phyloP scores from a whole-genome alignment of 257 asterid species.

The Verbascum thapsus region DNA sequence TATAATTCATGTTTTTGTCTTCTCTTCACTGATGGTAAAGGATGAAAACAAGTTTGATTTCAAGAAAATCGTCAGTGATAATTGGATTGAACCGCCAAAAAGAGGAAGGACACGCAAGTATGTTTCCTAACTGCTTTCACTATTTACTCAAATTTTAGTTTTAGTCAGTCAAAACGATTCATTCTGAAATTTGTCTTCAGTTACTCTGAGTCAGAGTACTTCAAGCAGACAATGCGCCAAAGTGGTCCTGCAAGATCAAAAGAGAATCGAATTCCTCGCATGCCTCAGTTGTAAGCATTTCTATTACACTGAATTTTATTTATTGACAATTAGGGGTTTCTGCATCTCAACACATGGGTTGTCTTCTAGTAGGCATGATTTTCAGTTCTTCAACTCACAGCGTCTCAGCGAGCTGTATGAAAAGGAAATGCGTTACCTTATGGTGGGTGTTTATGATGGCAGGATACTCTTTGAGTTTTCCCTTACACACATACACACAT shows the following conservation, averaged over 20 bases:
- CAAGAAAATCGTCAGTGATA: conserved; percentile 93
- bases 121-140: conserved; percentile 34
- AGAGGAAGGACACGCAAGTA: conserved; percentile 99
- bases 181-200: conserved; percentile 37
- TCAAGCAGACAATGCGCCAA: conserved; percentile 99
- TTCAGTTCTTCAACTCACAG: conserved; percentile 95
- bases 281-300: conserved; percentile 95
- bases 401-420: conserved; percentile 97
- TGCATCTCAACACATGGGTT: conserved; percentile 31
- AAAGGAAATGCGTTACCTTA: conserved; percentile 94
- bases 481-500: neutral
- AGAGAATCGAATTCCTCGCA: conserved; percentile 99
- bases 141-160: conserved; percentile 3
- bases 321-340: conserved; percentile 10
- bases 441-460: conserved; percentile 60
- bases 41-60: conserved; percentile 88
- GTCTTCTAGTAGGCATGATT: conserved; percentile 78
- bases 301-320: neutral
- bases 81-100: conserved; percentile 91
- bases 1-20: conserved; percentile 23
- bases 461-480: conserved; percentile 23
- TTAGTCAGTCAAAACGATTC: conserved; percentile 12
- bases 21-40: conserved; percentile 40
- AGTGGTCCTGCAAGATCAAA: conserved; percentile 93
- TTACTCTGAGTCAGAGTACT: conserved; percentile 96